Evolutionary conservation across 2,329 filamentous ascomycete genomes (phyloP).

Genomic region (Fusarium kyushuense): DNA sequence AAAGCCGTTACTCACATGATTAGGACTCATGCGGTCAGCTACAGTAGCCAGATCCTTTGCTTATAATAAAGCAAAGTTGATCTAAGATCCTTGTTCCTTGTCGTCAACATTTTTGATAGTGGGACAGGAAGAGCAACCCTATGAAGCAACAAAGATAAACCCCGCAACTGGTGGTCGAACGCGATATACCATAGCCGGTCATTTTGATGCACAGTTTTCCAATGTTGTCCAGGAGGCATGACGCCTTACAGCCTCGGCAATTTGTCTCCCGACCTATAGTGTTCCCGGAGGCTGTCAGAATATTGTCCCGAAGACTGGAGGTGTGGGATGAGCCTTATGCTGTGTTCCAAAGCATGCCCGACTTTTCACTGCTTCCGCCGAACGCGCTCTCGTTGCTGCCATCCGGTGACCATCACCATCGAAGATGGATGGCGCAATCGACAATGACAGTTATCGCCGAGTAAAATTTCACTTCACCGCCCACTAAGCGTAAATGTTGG

Average conservation of each 20-base stretch:
- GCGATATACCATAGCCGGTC: conserved; percentile 4
- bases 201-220: conserved; percentile 30
- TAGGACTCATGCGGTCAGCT: conserved; percentile 30
- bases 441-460: not conserved
- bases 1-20: conserved; percentile 28
- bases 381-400: not conserved
- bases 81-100: conserved; percentile 19
- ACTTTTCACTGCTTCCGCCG: not conserved
- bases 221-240: conserved; percentile 15
- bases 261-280: not conserved
- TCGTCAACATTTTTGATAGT: not conserved
- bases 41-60: conserved; percentile 9
- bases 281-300: not conserved
- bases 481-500: not conserved
- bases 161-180: not conserved
- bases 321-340: not conserved
- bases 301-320: not conserved
- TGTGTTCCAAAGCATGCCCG: not conserved
- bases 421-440: not conserved
- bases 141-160: not conserved
- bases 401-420: not conserved
- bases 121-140: not conserved
- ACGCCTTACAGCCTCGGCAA: not conserved
- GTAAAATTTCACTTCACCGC: not conserved
- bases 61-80: conserved; percentile 1